Base-by-base conservation (phyloP, 176 grass and related monocot species). In the Zoysia japonica region DNA sequence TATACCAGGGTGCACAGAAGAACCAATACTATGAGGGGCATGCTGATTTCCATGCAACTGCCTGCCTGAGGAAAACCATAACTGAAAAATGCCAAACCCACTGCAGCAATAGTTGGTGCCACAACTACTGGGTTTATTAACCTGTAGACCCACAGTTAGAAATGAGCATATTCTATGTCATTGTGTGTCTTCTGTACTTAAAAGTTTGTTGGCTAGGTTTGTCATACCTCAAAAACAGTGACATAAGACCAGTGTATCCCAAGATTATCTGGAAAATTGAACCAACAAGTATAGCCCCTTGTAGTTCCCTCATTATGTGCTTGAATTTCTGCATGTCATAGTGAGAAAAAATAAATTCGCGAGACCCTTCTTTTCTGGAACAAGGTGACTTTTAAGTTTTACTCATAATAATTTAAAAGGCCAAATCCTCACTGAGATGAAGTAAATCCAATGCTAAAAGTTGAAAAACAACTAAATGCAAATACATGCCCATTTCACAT, bases 31-130 rank as follows among this genome's bases (percentile, higher is more conserved):
- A 93, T 96, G 78, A 95, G 87, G 72, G 96, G 96, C 88, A 91
- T 76, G 78, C 92, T 99, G 47, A 99, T 99, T 82, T 99, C 90
- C 61, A 91, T 78, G 68, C 96, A 95, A 78, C 81, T 95, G 59
- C 96, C 96, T 91, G 96, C 96, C 85, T 93, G 92, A 81, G 96
- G 96, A 70, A 99, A 99, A 65, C 92, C 96, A 77, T 93, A 99
- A 89, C 96, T 91, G 82, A 99, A 95, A 89, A 89, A 93, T 2
- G 92, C 75, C 79, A 99, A 90, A 84, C 96, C 96, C 64, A 99
- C 78, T 68, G 81, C 88, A 73, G 96, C 96, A 80, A 95, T 91
- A 45, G 92, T 93, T 62, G 96, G 96, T 72, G 96, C 92, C 70
- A 99, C 96, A 2, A 99, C 96, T 43, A 99, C 96, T 47, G 96